Percentiles rank a stretch among this genome's conserved stretches.
Conservation (phyloP, 805 yeast genomes). For the Starmerella asiatica region DNA sequence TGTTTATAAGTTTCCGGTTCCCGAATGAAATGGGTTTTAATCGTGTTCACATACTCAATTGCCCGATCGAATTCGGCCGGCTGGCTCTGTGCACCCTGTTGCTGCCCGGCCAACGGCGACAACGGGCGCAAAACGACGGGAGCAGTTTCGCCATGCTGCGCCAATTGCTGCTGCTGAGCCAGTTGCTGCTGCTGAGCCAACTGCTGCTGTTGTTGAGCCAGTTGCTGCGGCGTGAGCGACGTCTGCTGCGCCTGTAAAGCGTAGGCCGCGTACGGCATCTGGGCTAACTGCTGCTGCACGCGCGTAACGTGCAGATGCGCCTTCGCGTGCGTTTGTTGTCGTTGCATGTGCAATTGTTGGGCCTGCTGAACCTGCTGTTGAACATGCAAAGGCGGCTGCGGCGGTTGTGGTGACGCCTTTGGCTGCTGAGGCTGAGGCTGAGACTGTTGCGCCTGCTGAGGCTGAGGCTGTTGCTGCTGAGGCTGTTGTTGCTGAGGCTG, state of each 20-base stretch:
- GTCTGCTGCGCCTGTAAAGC: constrained; percentile 30
- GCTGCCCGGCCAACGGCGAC: neutral
- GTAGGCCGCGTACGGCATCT: constrained; percentile 24
- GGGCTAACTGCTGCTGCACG: constrained; percentile 16
- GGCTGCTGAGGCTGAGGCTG: constrained; percentile 5
- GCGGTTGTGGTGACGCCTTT: too few relatives aligned
- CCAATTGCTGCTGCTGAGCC: constrained; percentile 1
- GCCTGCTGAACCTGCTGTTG: constrained; percentile 16
- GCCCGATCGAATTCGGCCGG: constrained; percentile 97
- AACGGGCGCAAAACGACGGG: neutral
- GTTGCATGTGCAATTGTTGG: constrained; percentile 16
- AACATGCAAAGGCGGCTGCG: too few relatives aligned
- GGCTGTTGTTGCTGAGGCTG: constrained; percentile 7
- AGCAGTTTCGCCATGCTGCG: too few relatives aligned
- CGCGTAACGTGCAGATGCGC: constrained; percentile 18
- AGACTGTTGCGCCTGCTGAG: constrained; percentile 13
- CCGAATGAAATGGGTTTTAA: constrained; percentile 80
- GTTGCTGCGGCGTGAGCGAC: constrained; percentile 15
- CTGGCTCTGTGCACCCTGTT: constrained; percentile 21
- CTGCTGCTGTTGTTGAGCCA: constrained; percentile 14
- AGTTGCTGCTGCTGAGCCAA: constrained; percentile 1
- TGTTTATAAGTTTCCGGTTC: constrained; percentile 95
- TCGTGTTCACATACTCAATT: constrained; percentile 87
- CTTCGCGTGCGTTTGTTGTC: constrained; percentile 19
- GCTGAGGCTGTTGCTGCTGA: constrained; percentile 14